Percentiles rank a stretch among this genome's conserved stretches.
phyloP scores from a whole-genome alignment of 768 basidiomycete species.

The Dentipellis fragilis region DNA sequence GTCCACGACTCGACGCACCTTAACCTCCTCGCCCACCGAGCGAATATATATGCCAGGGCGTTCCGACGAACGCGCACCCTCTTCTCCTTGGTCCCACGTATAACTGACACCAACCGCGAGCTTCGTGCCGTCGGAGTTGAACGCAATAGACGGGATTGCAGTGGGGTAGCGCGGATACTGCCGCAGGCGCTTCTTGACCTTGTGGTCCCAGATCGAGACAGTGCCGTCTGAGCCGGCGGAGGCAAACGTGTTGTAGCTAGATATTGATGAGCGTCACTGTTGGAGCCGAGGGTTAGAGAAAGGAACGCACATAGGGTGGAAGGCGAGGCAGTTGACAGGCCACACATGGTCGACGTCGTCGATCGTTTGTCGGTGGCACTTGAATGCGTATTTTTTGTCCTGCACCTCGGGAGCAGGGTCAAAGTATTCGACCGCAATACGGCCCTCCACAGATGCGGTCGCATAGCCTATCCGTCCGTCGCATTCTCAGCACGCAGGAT shows the following conservation, averaged over 20 bases:
- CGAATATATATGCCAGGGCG: conserved; percentile 52
- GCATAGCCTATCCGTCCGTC: conserved; percentile 60
- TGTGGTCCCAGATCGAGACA: conserved; percentile 96
- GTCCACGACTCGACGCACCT: conserved; percentile 30
- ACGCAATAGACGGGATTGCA: conserved; percentile 70
- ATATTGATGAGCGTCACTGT: background rate
- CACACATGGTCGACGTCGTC: conserved; percentile 92
- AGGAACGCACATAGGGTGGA: conserved; percentile 71
- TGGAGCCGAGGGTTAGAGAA: background rate
- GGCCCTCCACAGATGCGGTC: conserved; percentile 86
- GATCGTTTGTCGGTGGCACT: conserved; percentile 87
- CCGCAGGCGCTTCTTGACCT: conserved; percentile 88
- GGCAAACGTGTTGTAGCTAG: conserved; percentile 86
- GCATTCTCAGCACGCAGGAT: background rate
- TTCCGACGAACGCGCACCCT: conserved; percentile 54
- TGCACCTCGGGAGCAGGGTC: conserved; percentile 71
- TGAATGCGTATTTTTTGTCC: conserved; percentile 92
- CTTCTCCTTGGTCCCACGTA: conserved; percentile 84
- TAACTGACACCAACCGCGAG: conserved; percentile 82
- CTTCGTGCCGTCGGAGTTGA: conserved; percentile 75
- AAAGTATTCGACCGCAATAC: conserved; percentile 96
- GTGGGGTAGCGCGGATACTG: conserved; percentile 77
- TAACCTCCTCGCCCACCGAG: conserved; percentile 68
- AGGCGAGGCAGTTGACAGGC: conserved; percentile 92
- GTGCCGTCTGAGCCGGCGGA: conserved; percentile 92